Base-by-base conservation (phyloP, 495 filamentous ascomycete species). In the Talaromyces nanjingensis region DNA sequence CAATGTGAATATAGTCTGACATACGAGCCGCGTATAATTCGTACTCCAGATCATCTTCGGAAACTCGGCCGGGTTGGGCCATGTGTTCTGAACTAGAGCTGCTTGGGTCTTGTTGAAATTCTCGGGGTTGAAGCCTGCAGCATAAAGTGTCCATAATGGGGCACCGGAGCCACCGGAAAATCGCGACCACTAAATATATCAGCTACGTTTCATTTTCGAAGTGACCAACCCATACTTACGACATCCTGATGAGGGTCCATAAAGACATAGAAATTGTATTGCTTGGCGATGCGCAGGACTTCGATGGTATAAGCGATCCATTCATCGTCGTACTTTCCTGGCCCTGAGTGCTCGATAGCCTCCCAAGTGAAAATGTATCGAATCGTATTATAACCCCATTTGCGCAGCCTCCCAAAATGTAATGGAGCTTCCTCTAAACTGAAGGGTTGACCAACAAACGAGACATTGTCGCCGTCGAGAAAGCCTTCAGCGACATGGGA, bases 21-120 rank as follows among this genome's bases (percentile, higher is more conserved):
- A 91, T 6, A 88, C 92, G 27, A 97, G 79, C 47, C 96, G 87
- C 55, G 85, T 89, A 69, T 98, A 98, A 69, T 98, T 98, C 24
- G 94, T 98, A 55, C 93, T 91, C 94, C 94, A 98, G 22, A 97
- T 92, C 94, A 98, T 98, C 76, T 98, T 98, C 3, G 94, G 96
- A 70, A 94, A 98, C 3, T 86, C 82, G 4, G 86, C 86, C 18
- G 92, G 91, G 39, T 96, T 82, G n/a, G 91, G 88, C 68, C 89
- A 97, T 0, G 89, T 93, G 69, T 98, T 98, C 53, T 98, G 94
- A 25, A 98, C 93, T 52, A 97, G 81, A 22, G 96, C 92, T 3
- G 92, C 96, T 74, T 97, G 90, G 16, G 93, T 98, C 25, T 85
- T 86, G 53, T 86, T 86, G 69, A 98, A 97, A 33, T 82, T 83